These are phyloP conservation scores for Leccinum barrowsii DNA, from an alignment of 768 basidiomycete species.

Conservation along the genomic window DNA sequence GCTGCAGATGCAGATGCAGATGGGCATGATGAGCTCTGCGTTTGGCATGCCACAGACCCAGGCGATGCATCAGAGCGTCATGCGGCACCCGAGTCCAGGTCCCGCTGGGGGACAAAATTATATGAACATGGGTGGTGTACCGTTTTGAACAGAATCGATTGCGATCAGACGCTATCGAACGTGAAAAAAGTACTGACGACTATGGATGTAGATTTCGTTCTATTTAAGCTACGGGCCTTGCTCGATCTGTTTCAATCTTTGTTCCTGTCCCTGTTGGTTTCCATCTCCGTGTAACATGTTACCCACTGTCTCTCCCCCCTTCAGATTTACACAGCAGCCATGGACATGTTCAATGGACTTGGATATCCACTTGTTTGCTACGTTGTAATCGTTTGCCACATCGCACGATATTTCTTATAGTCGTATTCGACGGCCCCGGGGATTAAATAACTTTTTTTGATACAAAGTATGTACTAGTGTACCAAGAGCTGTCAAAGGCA, in stretches of 20 bases:
- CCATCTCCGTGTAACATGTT: slow-evolving; percentile 26
- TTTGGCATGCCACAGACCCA: slow-evolving; percentile 57
- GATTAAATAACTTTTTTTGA: background rate
- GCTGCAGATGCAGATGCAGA: slow-evolving; percentile 47
- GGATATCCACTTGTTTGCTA: slow-evolving; percentile 49
- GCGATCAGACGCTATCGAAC: background rate
- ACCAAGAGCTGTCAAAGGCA: background rate
- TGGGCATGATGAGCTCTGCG: slow-evolving; percentile 45
- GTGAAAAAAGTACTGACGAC: slow-evolving; percentile 12
- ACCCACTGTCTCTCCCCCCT: slow-evolving; percentile 24
- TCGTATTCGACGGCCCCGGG: slow-evolving; percentile 10
- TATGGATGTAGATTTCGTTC: slow-evolving; percentile 27
- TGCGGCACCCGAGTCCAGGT: slow-evolving; percentile 75
- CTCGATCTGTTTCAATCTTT: slow-evolving; percentile 17
- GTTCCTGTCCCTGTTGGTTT: slow-evolving; percentile 15
- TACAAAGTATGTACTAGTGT: background rate
- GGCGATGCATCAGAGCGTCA: slow-evolving; percentile 82
- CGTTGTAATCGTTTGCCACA: slow-evolving; percentile 42
- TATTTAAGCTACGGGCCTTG: slow-evolving; percentile 10
- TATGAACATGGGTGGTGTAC: slow-evolving; percentile 40
- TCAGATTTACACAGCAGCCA: slow-evolving; percentile 28
- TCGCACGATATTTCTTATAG: slow-evolving; percentile 10
- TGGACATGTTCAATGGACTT: slow-evolving; percentile 52
- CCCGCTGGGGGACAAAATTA: slow-evolving; percentile 46
- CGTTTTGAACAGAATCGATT: slow-evolving; percentile 24